Percentiles rank a stretch among this genome's conserved stretches.
Evolutionary conservation across 495 filamentous ascomycete genomes (phyloP).

Genomic region (Aspergillus avenaceus): DNA sequence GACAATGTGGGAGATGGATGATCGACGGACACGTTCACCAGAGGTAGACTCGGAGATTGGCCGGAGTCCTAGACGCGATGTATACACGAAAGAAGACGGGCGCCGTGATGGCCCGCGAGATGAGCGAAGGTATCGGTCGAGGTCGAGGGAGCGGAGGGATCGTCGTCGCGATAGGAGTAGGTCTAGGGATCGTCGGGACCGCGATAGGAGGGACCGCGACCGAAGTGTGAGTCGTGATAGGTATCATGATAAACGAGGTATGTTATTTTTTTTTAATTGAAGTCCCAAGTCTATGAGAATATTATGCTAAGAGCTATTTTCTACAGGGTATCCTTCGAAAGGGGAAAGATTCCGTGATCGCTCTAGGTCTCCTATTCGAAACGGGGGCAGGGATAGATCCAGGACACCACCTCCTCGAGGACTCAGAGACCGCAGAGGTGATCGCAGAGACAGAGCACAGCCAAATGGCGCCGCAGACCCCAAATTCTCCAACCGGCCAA

Average conservation of each 20-base stretch:
- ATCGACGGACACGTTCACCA: conserved; percentile 24
- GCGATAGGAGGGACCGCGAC: conserved; percentile 39
- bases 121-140: conserved; percentile 39
- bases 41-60: conserved; percentile 31
- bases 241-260: conserved; percentile 41
- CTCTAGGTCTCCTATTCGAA: conserved; percentile 43
- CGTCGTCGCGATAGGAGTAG: conserved; percentile 38
- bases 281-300: too few species aligned
- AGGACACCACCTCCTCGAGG: conserved; percentile 36
- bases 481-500: conserved; percentile 10
- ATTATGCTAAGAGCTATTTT: conserved; percentile 2
- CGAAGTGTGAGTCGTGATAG: conserved; percentile 46
- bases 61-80: conserved; percentile 30
- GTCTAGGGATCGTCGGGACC: conserved; percentile 41
- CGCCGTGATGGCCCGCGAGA: conserved; percentile 29
- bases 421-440: conserved; percentile 28
- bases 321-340: conserved; percentile 27
- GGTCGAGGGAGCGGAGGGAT: conserved; percentile 40
- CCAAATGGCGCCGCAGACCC: conserved; percentile 24
- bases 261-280: conserved; percentile 11
- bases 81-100: conserved; percentile 24
- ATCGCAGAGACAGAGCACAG: conserved; percentile 30
- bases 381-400: conserved; percentile 32
- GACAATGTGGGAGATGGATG: conserved; percentile 50
- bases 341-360: conserved; percentile 38